Conservation (phyloP, 2,329 filamentous ascomycete genomes). For the Exophiala spinifera region DNA sequence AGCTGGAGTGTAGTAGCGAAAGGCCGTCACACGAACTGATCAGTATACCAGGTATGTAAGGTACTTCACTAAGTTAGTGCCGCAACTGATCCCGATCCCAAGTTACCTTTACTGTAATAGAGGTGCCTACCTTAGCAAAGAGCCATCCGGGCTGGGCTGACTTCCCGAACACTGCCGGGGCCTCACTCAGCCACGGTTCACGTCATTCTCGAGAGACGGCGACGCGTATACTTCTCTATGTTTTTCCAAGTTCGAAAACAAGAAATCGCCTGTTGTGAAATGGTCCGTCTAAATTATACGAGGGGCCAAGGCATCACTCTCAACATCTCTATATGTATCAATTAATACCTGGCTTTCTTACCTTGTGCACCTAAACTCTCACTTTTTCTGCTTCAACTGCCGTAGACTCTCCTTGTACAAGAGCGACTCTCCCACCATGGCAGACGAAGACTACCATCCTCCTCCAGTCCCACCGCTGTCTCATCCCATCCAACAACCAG, state of each 20-base stretch:
- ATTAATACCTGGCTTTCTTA: background rate
- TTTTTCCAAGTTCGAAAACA: background rate
- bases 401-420: background rate
- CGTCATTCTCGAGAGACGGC: background rate
- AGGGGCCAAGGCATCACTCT: background rate
- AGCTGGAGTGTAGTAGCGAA: no score
- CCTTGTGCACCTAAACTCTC: background rate
- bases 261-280: no score
- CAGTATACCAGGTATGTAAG: no score
- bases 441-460: constrained; percentile 7
- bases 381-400: background rate
- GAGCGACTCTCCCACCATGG: background rate
- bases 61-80: no score
- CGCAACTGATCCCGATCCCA: no score
- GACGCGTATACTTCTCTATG: background rate
- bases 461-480: constrained; percentile 8
- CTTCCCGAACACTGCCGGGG: background rate
- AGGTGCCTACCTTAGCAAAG: no score
- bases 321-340: background rate
- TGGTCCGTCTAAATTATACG: no score
- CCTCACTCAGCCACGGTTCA: constrained; percentile 1
- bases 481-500: constrained; percentile 1
- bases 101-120: no score
- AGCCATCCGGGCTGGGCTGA: no score
- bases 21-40: no score